Evolutionary conservation across 805 yeast species (phyloP).

Genomic region (Zygosaccharomyces lentus): DNA sequence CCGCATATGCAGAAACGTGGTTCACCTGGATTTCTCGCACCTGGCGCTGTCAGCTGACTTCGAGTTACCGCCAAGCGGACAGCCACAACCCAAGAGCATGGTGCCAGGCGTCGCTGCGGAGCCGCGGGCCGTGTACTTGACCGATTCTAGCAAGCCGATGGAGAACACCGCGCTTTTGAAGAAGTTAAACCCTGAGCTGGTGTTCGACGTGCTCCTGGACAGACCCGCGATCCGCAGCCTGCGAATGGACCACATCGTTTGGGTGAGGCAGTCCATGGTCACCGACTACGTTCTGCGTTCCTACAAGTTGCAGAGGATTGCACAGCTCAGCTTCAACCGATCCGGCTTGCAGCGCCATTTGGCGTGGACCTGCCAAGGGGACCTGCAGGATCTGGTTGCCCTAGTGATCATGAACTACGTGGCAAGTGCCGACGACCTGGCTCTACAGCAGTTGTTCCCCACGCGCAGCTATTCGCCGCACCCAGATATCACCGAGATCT

Average conservation of each 20-base stretch:
- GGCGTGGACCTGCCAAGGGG: slow-evolving; percentile 32
- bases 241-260: slow-evolving; percentile 27
- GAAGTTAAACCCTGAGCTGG: slow-evolving; percentile 20
- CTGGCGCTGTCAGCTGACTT: slow-evolving; percentile 67
- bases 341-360: slow-evolving; percentile 32
- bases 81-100: slow-evolving; percentile 8
- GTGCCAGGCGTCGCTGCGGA: slow-evolving; percentile 17
- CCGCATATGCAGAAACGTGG: slow-evolving; percentile 60
- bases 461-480: slow-evolving; percentile 9
- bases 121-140: slow-evolving; percentile 25
- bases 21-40: slow-evolving; percentile 52
- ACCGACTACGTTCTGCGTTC: slow-evolving; percentile 22
- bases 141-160: slow-evolving; percentile 30
- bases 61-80: slow-evolving; percentile 29
- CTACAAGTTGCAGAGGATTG: slow-evolving; percentile 2
- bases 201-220: slow-evolving; percentile 18
- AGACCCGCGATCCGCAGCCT: slow-evolving; percentile 7
- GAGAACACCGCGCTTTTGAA: slow-evolving; percentile 17
- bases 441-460: slow-evolving; percentile 24
- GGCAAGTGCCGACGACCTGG: slow-evolving; percentile 22
- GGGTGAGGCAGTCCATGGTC: slow-evolving; percentile 33
- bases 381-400: slow-evolving; percentile 23
- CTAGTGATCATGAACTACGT: slow-evolving; percentile 26
- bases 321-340: slow-evolving; percentile 18
- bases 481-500: slow-evolving; percentile 21